Conservation (phyloP, 495 filamentous ascomycete species). For the Lasiosphaeris hirsuta region DNA sequence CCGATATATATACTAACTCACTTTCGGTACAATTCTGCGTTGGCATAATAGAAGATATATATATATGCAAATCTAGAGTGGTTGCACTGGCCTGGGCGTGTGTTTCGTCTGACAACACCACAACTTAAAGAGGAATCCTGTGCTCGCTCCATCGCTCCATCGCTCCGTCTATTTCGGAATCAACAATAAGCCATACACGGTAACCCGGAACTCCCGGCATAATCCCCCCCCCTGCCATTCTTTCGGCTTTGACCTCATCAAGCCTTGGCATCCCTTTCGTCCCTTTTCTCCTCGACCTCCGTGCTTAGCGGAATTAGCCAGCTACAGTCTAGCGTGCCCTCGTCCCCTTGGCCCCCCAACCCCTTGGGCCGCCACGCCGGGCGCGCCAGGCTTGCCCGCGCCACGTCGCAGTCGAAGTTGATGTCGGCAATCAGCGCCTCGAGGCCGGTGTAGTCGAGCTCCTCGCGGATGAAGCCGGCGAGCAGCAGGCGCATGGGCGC, state of each 20-base stretch:
- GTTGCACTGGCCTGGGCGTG: too few species aligned
- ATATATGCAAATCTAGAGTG: too few species aligned
- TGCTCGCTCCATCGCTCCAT: too few species aligned
- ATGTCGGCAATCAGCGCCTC: constrained; percentile 89
- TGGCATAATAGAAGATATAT: too few species aligned
- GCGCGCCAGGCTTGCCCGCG: constrained; percentile 66
- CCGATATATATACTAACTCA: too few species aligned
- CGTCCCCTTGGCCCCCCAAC: constrained; percentile 30
- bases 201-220: too few species aligned
- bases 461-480: constrained; percentile 82
- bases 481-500: constrained; percentile 72
- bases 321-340: constrained; percentile 32
- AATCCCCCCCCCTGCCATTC: too few species aligned
- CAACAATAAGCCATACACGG: too few species aligned
- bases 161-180: too few species aligned
- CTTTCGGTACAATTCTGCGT: too few species aligned
- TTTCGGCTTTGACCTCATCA: background rate
- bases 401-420: constrained; percentile 79
- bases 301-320: constrained; percentile 36
- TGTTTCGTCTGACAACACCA: too few species aligned
- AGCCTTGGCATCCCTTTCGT: background rate
- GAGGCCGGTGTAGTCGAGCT: constrained; percentile 79
- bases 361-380: constrained; percentile 57
- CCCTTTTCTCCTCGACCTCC: constrained; percentile 1
- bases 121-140: too few species aligned